Evolutionary conservation across 306 rosid genomes (phyloP).

Genomic region (Citrullus mucosospermus): DNA sequence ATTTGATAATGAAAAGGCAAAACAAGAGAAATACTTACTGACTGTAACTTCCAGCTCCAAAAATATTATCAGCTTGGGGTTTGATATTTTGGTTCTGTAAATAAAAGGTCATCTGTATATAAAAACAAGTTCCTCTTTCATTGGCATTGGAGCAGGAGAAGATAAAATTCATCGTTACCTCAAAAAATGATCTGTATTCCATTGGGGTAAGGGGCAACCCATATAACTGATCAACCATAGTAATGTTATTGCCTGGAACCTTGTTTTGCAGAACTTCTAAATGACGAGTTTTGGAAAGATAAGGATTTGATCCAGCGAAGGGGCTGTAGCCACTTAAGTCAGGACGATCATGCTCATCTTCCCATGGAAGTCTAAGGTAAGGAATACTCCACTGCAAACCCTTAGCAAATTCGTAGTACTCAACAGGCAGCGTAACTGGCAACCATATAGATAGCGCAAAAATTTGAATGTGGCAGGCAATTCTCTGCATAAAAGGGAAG

Average conservation of each 20-base stretch:
- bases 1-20: neutral
- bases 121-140: neutral
- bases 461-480: constrained; percentile 69
- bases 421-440: constrained; percentile 57
- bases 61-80: constrained; percentile 67
- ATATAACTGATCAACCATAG: constrained; percentile 27
- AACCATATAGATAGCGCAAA: constrained; percentile 79
- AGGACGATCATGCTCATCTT: constrained; percentile 21
- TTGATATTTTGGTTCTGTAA: constrained; percentile 41
- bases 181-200: constrained; percentile 65
- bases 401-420: constrained; percentile 59
- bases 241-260: constrained; percentile 21
- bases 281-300: constrained; percentile 18
- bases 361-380: constrained; percentile 69
- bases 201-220: constrained; percentile 70
- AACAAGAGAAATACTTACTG: constrained; percentile 37
- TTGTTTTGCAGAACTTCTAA: constrained; percentile 17
- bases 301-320: constrained; percentile 23
- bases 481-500: constrained; percentile 55
- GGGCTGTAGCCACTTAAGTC: constrained; percentile 36
- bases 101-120: neutral
- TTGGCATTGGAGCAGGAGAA: neutral
- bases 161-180: constrained; percentile 34
- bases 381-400: constrained; percentile 78
- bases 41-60: constrained; percentile 26